These are phyloP conservation scores for Craspedostauros australis DNA, from an alignment of 108 stramenopile species.

Conservation along the genomic window DNA sequence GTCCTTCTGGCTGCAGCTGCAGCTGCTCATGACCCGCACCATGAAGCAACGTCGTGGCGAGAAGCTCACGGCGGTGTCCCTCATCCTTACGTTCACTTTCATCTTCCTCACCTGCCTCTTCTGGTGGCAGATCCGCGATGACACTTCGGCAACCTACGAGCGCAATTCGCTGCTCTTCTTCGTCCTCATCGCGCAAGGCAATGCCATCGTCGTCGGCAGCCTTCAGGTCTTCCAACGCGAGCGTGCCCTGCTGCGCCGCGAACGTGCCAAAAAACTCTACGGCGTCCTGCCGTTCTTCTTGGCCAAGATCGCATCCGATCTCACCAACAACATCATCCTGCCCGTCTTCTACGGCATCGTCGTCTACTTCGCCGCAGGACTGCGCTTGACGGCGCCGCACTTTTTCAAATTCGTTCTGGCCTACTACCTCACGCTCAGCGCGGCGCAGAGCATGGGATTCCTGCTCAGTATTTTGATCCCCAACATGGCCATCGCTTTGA, in stretches of 20 bases:
- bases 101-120: constrained; percentile 48
- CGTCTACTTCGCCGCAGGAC: constrained; percentile 56
- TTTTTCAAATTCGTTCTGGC: constrained; percentile 56
- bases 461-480: constrained; percentile 57
- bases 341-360: constrained; percentile 50
- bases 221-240: constrained; percentile 58
- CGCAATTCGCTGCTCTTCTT: constrained; percentile 71
- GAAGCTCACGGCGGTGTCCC: constrained; percentile 41
- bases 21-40: constrained; percentile 41
- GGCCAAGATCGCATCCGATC: constrained; percentile 63
- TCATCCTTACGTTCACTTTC: constrained; percentile 41
- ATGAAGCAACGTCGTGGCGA: constrained; percentile 67
- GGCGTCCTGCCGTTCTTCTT: constrained; percentile 71
- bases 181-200: constrained; percentile 62
- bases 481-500: constrained; percentile 41
- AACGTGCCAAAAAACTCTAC: constrained; percentile 80
- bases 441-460: constrained; percentile 68
- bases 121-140: constrained; percentile 62
- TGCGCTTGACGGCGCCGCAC: constrained; percentile 27
- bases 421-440: constrained; percentile 54
- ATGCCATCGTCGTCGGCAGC: constrained; percentile 45
- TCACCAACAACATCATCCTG: constrained; percentile 57
- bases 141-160: constrained; percentile 47
- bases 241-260: constrained; percentile 52
- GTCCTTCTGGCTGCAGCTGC: constrained; percentile 40